Base-by-base conservation (phyloP, 179 eudicot species). In the Kewa caespitosa region DNA sequence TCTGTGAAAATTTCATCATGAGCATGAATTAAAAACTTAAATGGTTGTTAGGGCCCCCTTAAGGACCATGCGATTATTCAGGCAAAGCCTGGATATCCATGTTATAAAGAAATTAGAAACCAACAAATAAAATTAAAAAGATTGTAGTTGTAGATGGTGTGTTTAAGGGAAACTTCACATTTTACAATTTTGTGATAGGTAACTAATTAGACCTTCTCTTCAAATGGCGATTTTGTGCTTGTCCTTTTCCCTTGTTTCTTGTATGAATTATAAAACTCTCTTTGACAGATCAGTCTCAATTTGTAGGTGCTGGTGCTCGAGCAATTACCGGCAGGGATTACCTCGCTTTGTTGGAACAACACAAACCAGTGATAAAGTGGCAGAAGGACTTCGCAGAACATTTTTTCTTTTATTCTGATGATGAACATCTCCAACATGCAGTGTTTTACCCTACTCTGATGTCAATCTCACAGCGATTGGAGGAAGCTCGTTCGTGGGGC, bases 401-500 rank as follows among this genome's bases (percentile, higher is more conserved):
- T 83, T 89, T 77, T 84, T 96, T 91, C 83, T 3, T 89, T 64
- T 96, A 96, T 80, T 38, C 81, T 4, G 98, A 89, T 59, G 78
- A 89, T 72, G 80, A 85, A 42, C 50, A 85, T 36, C 86, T 76
- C 33, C 80, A 86, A 65, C 99, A 91, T 75, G 98, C 88, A 18
- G 97, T 95, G 72, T 95, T 93, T 82, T 93, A 93, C 81, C 99
- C 98, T 4, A 84, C 96, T 30, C 81, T 79, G 67, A 73, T 84
- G 87, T 96, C 99, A 28, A 88, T 93, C 31, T 76, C 89, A 28
- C 55, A 75, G 81, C 90, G 99, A 72, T 86, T 96, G 62, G 88
- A 90, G 72, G 97, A 89, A 88, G 97, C 96, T 79, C 91, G 77
- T 71, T 83, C 89, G n/a, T 93, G 96, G 99, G 90, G 95, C 46